Evolutionary conservation across 2,329 filamentous ascomycete species (phyloP).

Genomic region (Cladosporium halotolerans): DNA sequence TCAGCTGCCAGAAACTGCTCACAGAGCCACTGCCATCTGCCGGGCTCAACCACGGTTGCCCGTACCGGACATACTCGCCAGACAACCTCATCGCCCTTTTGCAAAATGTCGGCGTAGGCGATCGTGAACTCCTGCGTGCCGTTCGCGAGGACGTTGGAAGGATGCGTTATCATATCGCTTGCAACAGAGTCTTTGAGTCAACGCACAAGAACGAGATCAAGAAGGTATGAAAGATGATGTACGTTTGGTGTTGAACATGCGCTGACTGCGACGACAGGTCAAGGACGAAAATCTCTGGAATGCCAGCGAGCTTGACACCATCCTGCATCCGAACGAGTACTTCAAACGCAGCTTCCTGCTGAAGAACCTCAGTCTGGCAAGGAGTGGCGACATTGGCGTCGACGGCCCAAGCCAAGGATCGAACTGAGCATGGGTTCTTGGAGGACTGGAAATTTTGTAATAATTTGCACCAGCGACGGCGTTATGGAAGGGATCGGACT

Average conservation of each 20-base stretch:
- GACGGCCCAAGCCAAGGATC: slow-evolving; percentile 23
- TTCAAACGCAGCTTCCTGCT: slow-evolving; percentile 91
- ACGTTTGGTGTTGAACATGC: neutral
- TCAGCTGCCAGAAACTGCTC: slow-evolving; percentile 90
- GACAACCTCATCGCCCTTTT: slow-evolving; percentile 78
- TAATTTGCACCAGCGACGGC: slow-evolving; percentile 3
- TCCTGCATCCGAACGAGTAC: slow-evolving; percentile 95
- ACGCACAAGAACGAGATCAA: slow-evolving; percentile 60
- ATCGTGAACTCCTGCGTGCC: slow-evolving; percentile 68
- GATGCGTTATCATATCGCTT: slow-evolving; percentile 88
- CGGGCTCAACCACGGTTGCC: slow-evolving; percentile 86
- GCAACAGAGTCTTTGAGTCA: slow-evolving; percentile 90
- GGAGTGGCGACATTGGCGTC: slow-evolving; percentile 32
- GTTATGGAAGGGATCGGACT: slow-evolving; percentile 3
- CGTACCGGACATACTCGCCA: slow-evolving; percentile 82
- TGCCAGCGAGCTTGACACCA: slow-evolving; percentile 77
- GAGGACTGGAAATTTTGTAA: neutral
- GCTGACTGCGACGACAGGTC: slow-evolving; percentile 24
- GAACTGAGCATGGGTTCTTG: neutral
- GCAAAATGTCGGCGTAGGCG: slow-evolving; percentile 71
- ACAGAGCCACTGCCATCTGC: slow-evolving; percentile 80
- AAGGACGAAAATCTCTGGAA: slow-evolving; percentile 44
- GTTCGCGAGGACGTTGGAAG: slow-evolving; percentile 86
- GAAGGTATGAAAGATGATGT: slow-evolving; percentile 27
- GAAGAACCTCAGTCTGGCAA: slow-evolving; percentile 61